Percentiles rank a stretch among this genome's conserved stretches.
phyloP scores from a whole-genome alignment of 202 grass and related monocot genomes.

The Schoenoplectus triqueter region DNA sequence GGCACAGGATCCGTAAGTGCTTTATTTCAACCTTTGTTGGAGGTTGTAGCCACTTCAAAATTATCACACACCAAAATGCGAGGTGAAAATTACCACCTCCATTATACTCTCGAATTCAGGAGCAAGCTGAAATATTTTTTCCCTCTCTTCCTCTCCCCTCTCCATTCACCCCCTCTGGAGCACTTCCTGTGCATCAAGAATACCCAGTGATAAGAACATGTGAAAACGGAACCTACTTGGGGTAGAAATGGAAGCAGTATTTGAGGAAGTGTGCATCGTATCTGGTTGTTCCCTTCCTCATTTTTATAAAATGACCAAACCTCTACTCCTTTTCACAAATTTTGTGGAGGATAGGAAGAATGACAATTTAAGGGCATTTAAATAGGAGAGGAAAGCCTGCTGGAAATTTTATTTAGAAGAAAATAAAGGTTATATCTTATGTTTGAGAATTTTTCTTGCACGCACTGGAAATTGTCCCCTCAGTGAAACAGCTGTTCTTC shows the following conservation, averaged over 20 bases:
- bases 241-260: not conserved
- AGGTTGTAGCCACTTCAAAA: not conserved
- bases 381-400: not conserved
- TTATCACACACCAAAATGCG: no score
- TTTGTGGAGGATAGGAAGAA: not conserved
- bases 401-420: not conserved
- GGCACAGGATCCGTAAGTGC: not conserved
- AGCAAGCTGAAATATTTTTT: no score
- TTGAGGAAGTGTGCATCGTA: not conserved
- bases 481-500: slow-evolving; percentile 17
- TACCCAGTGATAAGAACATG: no score
- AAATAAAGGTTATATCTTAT: not conserved
- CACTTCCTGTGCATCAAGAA: no score
- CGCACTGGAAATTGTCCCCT: not conserved
- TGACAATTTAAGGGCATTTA: slow-evolving; percentile 12
- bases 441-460: slow-evolving; percentile 12
- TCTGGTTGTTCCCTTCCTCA: not conserved
- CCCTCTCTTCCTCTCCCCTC: no score
- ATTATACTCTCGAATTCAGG: no score
- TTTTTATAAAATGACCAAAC: slow-evolving; percentile 3
- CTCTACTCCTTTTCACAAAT: not conserved
- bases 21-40: slow-evolving; percentile 4
- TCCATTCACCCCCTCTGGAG: no score
- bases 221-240: not conserved
- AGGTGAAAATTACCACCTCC: no score